Evolutionary conservation across 1,139 yeast species (phyloP).

Genomic region (Suhomyces taliae): DNA sequence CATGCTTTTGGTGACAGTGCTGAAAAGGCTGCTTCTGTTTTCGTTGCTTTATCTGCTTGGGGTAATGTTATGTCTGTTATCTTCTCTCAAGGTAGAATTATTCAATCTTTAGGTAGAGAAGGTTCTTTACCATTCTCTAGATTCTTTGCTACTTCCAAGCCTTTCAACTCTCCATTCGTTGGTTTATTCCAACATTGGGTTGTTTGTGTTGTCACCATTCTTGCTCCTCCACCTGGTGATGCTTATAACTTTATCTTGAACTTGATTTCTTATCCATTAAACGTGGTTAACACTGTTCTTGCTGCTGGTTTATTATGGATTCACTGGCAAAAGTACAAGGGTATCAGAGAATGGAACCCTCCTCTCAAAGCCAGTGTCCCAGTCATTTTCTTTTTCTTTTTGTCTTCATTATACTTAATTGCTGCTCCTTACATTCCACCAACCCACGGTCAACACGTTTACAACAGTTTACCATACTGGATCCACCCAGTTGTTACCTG

Average conservation of each 20-base stretch:
- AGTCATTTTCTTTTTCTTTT: conserved; percentile 61
- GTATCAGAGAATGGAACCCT: conserved; percentile 66
- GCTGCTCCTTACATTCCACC: conserved; percentile 87
- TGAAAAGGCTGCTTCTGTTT: conserved; percentile 49
- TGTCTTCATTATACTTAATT: conserved; percentile 69
- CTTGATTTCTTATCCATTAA: conserved; percentile 51
- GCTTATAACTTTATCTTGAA: conserved; percentile 50
- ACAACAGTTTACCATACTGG: conserved; percentile 70
- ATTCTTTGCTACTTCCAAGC: conserved; percentile 45
- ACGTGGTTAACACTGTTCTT: conserved; percentile 49
- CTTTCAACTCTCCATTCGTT: conserved; percentile 46
- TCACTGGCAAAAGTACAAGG: conserved; percentile 50
- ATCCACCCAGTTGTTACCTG: conserved; percentile 81
- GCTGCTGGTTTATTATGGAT: conserved; percentile 44
- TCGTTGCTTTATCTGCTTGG: conserved; percentile 51
- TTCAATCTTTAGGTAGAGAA: conserved; percentile 51
- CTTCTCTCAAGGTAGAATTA: conserved; percentile 51
- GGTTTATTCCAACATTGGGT: conserved; percentile 66
- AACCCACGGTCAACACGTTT: conserved; percentile 61
- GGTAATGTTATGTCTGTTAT: conserved; percentile 51
- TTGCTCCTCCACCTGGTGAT: conserved; percentile 53
- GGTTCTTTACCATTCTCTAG: conserved; percentile 48
- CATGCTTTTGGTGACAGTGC: conserved; percentile 48
- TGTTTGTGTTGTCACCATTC: conserved; percentile 46
- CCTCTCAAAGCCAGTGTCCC: conserved; percentile 70